phyloP scores from a whole-genome alignment of 129 eudicot genomes.

The Tanacetum coccineum region DNA sequence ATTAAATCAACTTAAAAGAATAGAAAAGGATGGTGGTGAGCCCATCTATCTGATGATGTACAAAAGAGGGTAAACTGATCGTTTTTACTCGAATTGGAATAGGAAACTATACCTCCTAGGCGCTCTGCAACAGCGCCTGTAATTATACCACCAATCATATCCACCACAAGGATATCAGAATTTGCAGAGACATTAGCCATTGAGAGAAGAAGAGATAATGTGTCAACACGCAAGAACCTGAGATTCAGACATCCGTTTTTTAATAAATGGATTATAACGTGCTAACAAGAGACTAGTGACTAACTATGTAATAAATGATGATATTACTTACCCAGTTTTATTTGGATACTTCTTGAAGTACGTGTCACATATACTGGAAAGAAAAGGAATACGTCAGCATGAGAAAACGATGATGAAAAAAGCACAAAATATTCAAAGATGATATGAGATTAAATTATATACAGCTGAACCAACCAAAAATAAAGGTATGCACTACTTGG shows the following conservation, averaged over 20 bases:
- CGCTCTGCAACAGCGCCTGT: slow-evolving; percentile 96
- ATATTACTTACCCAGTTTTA: slow-evolving; percentile 62
- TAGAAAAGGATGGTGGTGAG: slow-evolving; percentile 10
- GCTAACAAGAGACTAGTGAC: not conserved
- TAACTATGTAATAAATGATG: not conserved
- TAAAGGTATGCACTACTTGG: not conserved
- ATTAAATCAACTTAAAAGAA: not conserved
- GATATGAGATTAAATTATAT: not conserved
- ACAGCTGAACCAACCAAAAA: slow-evolving; percentile 5
- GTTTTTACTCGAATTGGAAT: slow-evolving; percentile 16
- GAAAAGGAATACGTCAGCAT: slow-evolving; percentile 26
- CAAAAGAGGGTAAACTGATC: not conserved
- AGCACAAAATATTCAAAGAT: not conserved
- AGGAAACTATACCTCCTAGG: slow-evolving; percentile 60
- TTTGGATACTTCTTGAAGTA: slow-evolving; percentile 93
- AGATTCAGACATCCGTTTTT: slow-evolving; percentile 10
- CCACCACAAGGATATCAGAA: slow-evolving; percentile 85
- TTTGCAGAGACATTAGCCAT: slow-evolving; percentile 76
- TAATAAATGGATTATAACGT: not conserved
- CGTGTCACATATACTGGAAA: slow-evolving; percentile 87
- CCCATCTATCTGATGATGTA: not conserved
- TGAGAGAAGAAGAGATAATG: slow-evolving; percentile 76
- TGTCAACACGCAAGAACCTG: slow-evolving; percentile 83
- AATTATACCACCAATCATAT: slow-evolving; percentile 83
- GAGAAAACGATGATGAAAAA: slow-evolving; percentile 1